These are phyloP conservation scores for Oryza nivara DNA, from an alignment of 176 grass and related monocot species.

Conservation along the genomic window DNA sequence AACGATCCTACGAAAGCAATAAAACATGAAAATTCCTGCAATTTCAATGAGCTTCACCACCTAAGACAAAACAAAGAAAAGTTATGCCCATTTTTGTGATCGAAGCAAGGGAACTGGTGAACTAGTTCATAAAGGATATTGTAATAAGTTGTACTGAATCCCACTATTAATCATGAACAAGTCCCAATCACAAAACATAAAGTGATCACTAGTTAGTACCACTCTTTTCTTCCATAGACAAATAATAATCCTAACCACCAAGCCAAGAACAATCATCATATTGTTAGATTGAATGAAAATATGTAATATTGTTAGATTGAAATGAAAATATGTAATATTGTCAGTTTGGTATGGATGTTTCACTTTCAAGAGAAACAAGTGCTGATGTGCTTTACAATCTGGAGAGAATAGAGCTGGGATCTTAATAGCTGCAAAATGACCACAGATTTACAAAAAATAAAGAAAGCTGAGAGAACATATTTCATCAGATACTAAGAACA, in stretches of 20 bases:
- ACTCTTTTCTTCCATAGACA: neutral
- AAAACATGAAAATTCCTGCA: neutral
- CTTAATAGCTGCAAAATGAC: neutral
- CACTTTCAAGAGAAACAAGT: neutral
- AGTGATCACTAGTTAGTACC: neutral
- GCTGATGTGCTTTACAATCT: neutral
- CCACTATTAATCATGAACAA: neutral
- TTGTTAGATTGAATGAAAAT: neutral
- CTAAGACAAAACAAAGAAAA: neutral
- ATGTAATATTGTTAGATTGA: neutral
- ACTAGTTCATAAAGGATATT: neutral
- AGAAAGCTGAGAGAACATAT: neutral
- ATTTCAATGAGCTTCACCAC: neutral
- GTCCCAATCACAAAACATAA: neutral
- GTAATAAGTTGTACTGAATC: neutral
- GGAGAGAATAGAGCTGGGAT: neutral
- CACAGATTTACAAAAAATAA: neutral
- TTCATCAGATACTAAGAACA: neutral
- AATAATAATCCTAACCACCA: neutral
- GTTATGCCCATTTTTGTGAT: neutral
- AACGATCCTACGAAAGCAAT: neutral
- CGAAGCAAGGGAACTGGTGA: neutral
- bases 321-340: no score
- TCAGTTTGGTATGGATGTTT: neutral
- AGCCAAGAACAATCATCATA: conserved; percentile 1